A percentile compares a stretch with the other conserved stretches of the same genome.
Evolutionary conservation across 2,329 filamentous ascomycete genomes (phyloP).

Genomic region (Beauveria medogensis): DNA sequence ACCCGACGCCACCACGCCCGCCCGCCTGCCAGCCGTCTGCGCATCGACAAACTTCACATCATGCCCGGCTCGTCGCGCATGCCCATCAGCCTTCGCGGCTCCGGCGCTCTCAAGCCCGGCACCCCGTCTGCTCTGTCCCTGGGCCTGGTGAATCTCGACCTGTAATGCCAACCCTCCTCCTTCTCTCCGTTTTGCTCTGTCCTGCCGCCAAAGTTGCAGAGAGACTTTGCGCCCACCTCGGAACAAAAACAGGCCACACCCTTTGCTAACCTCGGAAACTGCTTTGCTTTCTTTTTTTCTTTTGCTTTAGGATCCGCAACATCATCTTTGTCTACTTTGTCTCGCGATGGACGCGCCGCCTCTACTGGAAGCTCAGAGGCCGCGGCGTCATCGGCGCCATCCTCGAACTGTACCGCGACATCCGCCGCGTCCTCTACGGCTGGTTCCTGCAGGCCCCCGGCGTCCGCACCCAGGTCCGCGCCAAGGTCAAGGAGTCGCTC

Average conservation of each 20-base stretch:
- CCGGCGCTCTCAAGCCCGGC: slow-evolving; percentile 52
- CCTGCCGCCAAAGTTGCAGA: no score
- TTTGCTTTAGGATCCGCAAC: slow-evolving; percentile 60
- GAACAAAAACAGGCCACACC: background rate
- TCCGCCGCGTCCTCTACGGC: slow-evolving; percentile 70
- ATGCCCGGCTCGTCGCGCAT: slow-evolving; percentile 64
- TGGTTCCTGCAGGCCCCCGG: slow-evolving; percentile 81
- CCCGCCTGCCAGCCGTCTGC: background rate
- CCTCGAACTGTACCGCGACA: slow-evolving; percentile 62
- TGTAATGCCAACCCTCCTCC: slow-evolving; percentile 37
- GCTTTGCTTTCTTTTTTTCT: background rate
- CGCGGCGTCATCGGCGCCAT: slow-evolving; percentile 78
- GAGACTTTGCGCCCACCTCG: background rate
- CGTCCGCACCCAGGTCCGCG: slow-evolving; percentile 76
- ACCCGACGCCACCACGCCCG: background rate
- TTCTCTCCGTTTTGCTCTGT: background rate
- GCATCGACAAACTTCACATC: slow-evolving; percentile 15
- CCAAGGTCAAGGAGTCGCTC: slow-evolving; percentile 73
- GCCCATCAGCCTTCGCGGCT: slow-evolving; percentile 62
- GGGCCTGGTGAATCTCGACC: slow-evolving; percentile 56
- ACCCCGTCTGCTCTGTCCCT: slow-evolving; percentile 44
- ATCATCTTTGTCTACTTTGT: slow-evolving; percentile 84
- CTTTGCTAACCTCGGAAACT: background rate
- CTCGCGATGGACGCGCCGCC: slow-evolving; percentile 71
- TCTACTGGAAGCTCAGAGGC: slow-evolving; percentile 77